phyloP scores from a whole-genome alignment of 129 eudicot species.

The Helianthus tuberosus region DNA sequence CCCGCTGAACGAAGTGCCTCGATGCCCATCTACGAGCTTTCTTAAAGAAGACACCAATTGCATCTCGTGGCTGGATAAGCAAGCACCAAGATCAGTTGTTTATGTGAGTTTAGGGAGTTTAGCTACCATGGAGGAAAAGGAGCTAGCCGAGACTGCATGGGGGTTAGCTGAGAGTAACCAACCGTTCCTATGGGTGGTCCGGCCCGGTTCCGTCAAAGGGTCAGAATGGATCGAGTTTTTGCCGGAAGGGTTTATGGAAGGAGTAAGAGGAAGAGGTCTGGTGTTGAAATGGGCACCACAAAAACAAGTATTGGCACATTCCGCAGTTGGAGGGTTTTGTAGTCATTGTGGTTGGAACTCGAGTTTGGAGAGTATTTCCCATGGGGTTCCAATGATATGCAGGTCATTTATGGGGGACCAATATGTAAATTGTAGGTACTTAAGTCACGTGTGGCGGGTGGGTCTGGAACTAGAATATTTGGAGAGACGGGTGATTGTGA shows the following conservation, averaged over 20 bases:
- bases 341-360: no score
- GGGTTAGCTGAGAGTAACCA: conserved; percentile 48
- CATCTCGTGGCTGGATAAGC: conserved; percentile 57
- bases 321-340: no score
- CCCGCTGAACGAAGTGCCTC: conserved; percentile 43
- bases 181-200: no score
- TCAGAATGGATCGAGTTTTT: no score
- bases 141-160: conserved; percentile 55
- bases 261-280: conserved; percentile 35
- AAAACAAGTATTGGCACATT: conserved; percentile 45
- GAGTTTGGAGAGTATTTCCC: no score
- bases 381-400: conserved; percentile 48
- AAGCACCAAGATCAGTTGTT: conserved; percentile 45
- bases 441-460: conserved; percentile 37
- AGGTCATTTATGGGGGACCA: conserved; percentile 43
- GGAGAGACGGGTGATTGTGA: conserved; percentile 25
- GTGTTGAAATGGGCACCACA: conserved; percentile 61
- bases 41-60: conserved; percentile 39
- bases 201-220: no score
- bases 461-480: conserved; percentile 38
- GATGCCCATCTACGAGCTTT: conserved; percentile 40
- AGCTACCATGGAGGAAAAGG: conserved; percentile 37
- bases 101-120: conserved; percentile 56
- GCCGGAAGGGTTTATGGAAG: conserved; percentile 38
- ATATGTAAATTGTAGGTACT: conserved; percentile 38